These are phyloP conservation scores for Primulina eburnea DNA, from an alignment of 257 asterid species.

Conservation along the genomic window DNA sequence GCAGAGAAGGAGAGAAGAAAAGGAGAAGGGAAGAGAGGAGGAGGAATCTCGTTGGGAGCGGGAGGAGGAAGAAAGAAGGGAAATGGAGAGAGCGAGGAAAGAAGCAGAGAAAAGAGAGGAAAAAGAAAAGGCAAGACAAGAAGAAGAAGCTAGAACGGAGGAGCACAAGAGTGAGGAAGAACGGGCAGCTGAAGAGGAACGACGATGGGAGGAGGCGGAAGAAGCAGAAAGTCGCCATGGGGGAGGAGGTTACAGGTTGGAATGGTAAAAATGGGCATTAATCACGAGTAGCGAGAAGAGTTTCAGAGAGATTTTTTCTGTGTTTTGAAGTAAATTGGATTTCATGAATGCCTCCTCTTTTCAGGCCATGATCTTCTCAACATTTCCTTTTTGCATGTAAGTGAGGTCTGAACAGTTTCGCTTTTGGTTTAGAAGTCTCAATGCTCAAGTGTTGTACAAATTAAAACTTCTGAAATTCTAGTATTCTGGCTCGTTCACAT, in stretches of 20 bases:
- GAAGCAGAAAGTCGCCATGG: not conserved
- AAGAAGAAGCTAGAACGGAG: not conserved
- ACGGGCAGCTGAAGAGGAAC: constrained; percentile 9
- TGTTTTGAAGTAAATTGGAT: too few species aligned
- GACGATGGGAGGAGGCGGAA: not conserved
- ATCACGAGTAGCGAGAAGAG: too few species aligned
- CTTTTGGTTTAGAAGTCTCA: too few species aligned
- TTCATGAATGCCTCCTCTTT: not conserved
- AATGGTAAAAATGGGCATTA: too few species aligned
- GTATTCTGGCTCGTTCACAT: too few species aligned
- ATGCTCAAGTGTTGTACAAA: too few species aligned
- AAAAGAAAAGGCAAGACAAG: not conserved
- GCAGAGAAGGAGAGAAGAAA: constrained; percentile 18
- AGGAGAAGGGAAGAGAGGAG: not conserved
- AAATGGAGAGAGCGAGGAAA: not conserved
- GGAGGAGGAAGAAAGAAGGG: not conserved
- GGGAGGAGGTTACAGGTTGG: not conserved
- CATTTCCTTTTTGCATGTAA: too few species aligned
- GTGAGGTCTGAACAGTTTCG: too few species aligned
- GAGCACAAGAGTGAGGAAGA: constrained; percentile 1
- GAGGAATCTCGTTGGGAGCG: not conserved
- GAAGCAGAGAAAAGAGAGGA: not conserved
- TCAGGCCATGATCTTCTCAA: too few species aligned
- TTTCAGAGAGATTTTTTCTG: too few species aligned
- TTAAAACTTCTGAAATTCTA: too few species aligned